Conservation (phyloP, 1,284 basidiomycete genomes). For the Amylostereum chailletii region DNA sequence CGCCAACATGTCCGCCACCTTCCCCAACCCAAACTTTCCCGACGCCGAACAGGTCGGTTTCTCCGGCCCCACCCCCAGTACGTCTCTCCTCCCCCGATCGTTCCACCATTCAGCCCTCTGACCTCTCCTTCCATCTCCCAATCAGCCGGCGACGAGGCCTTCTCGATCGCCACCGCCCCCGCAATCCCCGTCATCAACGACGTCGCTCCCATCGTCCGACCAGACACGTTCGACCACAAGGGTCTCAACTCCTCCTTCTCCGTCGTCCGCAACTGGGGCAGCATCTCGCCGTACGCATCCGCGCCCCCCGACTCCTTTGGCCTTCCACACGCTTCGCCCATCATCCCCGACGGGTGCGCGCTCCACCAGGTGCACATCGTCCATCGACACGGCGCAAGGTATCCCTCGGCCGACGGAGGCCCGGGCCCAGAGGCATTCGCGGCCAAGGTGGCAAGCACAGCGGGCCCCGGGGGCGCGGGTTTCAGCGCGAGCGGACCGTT, state of each 20-base stretch:
- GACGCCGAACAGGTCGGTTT: slow-evolving; percentile 18
- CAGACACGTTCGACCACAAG: slow-evolving; percentile 7
- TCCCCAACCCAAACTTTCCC: slow-evolving; percentile 19
- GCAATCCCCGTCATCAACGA: slow-evolving; percentile 14
- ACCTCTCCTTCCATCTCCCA: neutral
- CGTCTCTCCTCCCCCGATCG: neutral
- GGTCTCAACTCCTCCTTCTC: slow-evolving; percentile 12
- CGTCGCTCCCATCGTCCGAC: slow-evolving; percentile 16
- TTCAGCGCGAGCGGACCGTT: slow-evolving; percentile 37
- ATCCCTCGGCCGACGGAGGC: slow-evolving; percentile 32
- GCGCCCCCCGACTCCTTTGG: slow-evolving; percentile 42
- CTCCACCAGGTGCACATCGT: slow-evolving; percentile 45
- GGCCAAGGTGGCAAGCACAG: slow-evolving; percentile 27
- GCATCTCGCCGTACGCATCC: slow-evolving; percentile 50
- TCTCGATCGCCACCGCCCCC: slow-evolving; percentile 19
- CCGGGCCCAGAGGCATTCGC: slow-evolving; percentile 29
- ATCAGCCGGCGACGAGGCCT: slow-evolving; percentile 17
- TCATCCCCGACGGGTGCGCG: slow-evolving; percentile 39
- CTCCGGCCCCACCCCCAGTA: slow-evolving; percentile 22
- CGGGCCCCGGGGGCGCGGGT: slow-evolving; percentile 20
- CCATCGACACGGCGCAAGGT: slow-evolving; percentile 47
- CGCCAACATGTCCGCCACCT: slow-evolving; percentile 14
- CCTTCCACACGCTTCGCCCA: slow-evolving; percentile 36
- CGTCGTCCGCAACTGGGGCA: slow-evolving; percentile 36
- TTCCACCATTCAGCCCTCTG: neutral